Base-by-base conservation (phyloP, 305 asterid species). In the Fraxinus paxiana region DNA sequence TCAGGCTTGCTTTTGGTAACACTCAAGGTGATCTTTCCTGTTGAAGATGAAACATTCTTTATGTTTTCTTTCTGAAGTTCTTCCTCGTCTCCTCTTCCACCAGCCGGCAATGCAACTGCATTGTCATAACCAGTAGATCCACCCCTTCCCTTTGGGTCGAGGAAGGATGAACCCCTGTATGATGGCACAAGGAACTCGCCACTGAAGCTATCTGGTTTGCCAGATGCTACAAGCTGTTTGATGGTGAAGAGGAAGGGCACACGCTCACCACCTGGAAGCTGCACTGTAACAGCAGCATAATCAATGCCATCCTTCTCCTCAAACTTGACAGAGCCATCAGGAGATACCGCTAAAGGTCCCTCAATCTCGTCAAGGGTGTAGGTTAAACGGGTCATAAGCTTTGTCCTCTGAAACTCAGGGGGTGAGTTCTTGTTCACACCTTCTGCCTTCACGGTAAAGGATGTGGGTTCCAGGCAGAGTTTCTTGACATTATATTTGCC, bases 81-180 rank as follows among this genome's bases (percentile, higher is more conserved):
- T 86, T 96, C 99, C 88, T 92, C 97, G 15, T 94, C 97, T 78
- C 98, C 98, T 75, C 97, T 89, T 20, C 99, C 99, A 5, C 98
- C 98, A 15, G 98, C 99, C 0, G 98, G 99, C 92, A 96, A 87
- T 0, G 98, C 99, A 75, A 94, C 98, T 0, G 98, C 98, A 35
- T 91, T 96, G 86, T 94, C 99, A 33, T 92, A 94, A 12, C 98
- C 98, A 8, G 99, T 94, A 0, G 98, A 92, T 6, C 98, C 99
- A 76, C 99, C 98, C 12, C 99, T 83, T 6, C 99, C 98, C 92
- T 96, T 94, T 17, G 99, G 99, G 97, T 94, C 98, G 4, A 96
- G 92, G 92, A 96, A 96, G 9, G 99, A 94, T 0, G 99, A 94
- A 0, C 99, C 99, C 82, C 97, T 82, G 92, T 94, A 96, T 0